Base-by-base conservation (phyloP, 768 basidiomycete species). In the Russula ochroleuca region DNA sequence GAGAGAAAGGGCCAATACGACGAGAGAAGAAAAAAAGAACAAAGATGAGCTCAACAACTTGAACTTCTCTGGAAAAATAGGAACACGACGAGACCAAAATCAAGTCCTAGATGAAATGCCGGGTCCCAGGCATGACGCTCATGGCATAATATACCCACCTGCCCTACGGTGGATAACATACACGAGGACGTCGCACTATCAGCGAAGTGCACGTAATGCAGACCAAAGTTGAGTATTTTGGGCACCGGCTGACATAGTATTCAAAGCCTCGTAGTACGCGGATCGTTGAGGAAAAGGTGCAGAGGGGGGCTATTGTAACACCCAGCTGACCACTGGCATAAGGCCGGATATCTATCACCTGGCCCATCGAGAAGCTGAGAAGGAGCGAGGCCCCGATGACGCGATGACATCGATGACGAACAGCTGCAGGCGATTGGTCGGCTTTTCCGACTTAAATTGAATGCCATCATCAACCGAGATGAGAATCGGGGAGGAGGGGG, bases 151-250 rank as follows among this genome's bases (percentile, higher is more conserved):
- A 5, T 41, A 17, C 40, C 40, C n/a, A n/a, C n/a, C n/a, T n/a
- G n/a, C n/a, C n/a, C n/a, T n/a, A 9, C 40, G 4, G 14, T 15
- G 15, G 3, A 40, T 40, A 17, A 7, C 40, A 41, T 14, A 41
- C 40, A 41, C 13, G 40, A 41, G 35, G 35, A 28, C 40, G 15
- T 41, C 40, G 40, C 40, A 41, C 40, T 41, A 47, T 9, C 5
- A 21, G 33, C 52, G 60, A 35, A 61, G 38, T n/a, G 59, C 51
- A 35, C 35, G 53, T 61, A 61, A 61, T 31, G 13, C 43, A 23
- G 9, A 37, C 17, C 2, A 4, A 17, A 31, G 17, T 50, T 35
- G 35, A 35, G 2, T n/a, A 5, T n/a, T 8, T 7, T 45, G 43
- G n/a, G 17, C 43, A 43, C 19, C 5, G 19, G 17, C 17, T 43